Conservation (phyloP, 371 early-diverging fungal genomes). For the Mycotypha africana region DNA sequence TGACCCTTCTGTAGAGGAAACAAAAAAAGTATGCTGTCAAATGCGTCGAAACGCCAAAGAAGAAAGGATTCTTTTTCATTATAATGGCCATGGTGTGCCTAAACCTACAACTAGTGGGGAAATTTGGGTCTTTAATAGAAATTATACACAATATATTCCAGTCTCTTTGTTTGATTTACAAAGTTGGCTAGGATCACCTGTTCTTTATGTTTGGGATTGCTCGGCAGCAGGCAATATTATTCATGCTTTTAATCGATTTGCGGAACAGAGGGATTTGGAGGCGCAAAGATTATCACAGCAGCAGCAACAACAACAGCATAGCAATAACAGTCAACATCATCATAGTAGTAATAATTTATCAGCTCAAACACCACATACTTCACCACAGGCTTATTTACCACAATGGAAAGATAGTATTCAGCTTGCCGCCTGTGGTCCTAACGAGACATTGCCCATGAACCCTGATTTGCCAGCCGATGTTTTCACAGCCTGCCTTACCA, state of each 20-base stretch:
- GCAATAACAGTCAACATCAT: constrained; percentile 17
- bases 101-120: constrained; percentile 94
- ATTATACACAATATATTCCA: constrained; percentile 97
- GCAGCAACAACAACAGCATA: constrained; percentile 25
- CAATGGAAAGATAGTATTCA: constrained; percentile 89
- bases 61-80: constrained; percentile 93
- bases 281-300: constrained; percentile 29
- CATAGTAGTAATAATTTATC: constrained; percentile 38
- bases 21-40: constrained; percentile 80
- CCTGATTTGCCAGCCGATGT: constrained; percentile 95
- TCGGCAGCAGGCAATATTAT: constrained; percentile 91
- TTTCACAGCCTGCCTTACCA: constrained; percentile 93
- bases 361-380: constrained; percentile 22
- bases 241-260: constrained; percentile 82
- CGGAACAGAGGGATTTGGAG: constrained; percentile 80
- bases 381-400: constrained; percentile 42
- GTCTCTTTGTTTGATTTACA: constrained; percentile 88
- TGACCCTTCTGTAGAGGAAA: constrained; percentile 91
- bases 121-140: constrained; percentile 97
- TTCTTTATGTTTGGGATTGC: constrained; percentile 96
- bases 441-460: constrained; percentile 87
- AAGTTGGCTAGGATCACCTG: constrained; percentile 93
- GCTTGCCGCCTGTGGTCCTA: constrained; percentile 86
- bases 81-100: constrained; percentile 98
- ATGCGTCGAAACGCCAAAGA: constrained; percentile 86